A percentile compares a stretch with the other conserved stretches of the same genome.
Conservation (phyloP, 805 yeast genomes). For the Metschnikowia gelsemii region DNA sequence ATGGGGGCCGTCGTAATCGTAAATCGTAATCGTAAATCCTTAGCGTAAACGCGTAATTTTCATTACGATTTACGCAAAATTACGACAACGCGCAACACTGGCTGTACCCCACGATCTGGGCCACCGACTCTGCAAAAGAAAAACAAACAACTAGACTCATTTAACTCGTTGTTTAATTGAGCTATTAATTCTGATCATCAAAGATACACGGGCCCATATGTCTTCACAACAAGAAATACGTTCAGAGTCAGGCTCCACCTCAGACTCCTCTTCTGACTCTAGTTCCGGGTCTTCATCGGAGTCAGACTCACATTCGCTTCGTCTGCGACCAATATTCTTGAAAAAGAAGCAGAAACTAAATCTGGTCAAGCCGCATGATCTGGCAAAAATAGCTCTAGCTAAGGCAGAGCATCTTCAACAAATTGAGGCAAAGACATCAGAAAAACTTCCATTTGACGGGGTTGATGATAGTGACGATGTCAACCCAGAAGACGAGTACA, state of each 20-base stretch:
- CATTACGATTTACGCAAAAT: no score
- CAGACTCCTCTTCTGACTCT: constrained; percentile 4
- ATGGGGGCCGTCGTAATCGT: no score
- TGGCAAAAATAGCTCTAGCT: constrained; percentile 6
- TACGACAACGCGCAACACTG: no score
- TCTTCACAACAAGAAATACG: background rate
- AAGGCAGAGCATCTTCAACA: constrained; percentile 17
- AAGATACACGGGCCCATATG: no score
- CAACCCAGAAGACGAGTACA: constrained; percentile 49
- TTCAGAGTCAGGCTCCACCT: constrained; percentile 3
- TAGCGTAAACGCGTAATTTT: no score
- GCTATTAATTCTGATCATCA: no score
- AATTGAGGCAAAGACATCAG: constrained; percentile 10
- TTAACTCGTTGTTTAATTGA: no score
- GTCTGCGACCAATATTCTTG: constrained; percentile 17
- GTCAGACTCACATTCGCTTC: constrained; percentile 5
- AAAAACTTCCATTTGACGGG: constrained; percentile 27
- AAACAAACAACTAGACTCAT: background rate
- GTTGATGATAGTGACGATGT: constrained; percentile 61
- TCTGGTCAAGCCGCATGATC: background rate
- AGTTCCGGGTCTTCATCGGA: constrained; percentile 3
- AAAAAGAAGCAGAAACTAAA: constrained; percentile 6
- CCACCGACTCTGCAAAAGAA: background rate
- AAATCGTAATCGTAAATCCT: no score
- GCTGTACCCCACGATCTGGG: no score